Conservation (phyloP, 805 yeast species). For the Nakazawaea ernobii region DNA sequence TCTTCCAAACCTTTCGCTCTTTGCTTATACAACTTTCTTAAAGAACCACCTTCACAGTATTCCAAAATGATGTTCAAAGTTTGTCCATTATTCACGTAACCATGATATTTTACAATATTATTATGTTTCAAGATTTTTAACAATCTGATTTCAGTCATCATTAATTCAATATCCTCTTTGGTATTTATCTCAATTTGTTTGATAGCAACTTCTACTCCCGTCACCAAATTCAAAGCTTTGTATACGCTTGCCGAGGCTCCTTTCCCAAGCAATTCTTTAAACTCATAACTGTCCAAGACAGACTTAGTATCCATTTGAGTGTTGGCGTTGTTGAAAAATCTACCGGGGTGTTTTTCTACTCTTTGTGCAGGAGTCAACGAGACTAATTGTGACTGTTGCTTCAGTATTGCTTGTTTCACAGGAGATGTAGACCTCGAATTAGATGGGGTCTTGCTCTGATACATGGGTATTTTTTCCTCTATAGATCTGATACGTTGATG, state of each 20-base stretch:
- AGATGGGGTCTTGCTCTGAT: conserved; percentile 4
- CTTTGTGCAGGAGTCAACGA: conserved; percentile 45
- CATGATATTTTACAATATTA: conserved; percentile 63
- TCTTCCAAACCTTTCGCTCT: conserved; percentile 53
- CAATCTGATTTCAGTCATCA: conserved; percentile 65
- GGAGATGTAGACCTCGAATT: conserved; percentile 9
- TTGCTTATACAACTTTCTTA: conserved; percentile 44
- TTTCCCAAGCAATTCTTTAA: conserved; percentile 66
- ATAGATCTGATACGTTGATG: conserved; percentile 6
- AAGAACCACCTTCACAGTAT: conserved; percentile 60
- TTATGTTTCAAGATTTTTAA: conserved; percentile 60
- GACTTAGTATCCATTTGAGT: conserved; percentile 19
- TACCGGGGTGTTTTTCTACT: conserved; percentile 36
- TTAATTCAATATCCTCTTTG: conserved; percentile 35
- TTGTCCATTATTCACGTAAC: conserved; percentile 50
- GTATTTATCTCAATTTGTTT: conserved; percentile 65
- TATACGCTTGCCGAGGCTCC: conserved; percentile 73
- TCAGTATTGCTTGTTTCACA: not conserved
- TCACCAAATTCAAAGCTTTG: conserved; percentile 57
- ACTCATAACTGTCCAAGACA: conserved; percentile 43
- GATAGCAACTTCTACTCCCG: conserved; percentile 69
- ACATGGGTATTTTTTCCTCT: conserved; percentile 4
- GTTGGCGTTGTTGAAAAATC: conserved; percentile 21
- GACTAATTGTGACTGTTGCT: conserved; percentile 5
- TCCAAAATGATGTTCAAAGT: conserved; percentile 59